Base-by-base conservation (phyloP, 2,329 filamentous ascomycete genomes). In the Fusarium gaditjirri region DNA sequence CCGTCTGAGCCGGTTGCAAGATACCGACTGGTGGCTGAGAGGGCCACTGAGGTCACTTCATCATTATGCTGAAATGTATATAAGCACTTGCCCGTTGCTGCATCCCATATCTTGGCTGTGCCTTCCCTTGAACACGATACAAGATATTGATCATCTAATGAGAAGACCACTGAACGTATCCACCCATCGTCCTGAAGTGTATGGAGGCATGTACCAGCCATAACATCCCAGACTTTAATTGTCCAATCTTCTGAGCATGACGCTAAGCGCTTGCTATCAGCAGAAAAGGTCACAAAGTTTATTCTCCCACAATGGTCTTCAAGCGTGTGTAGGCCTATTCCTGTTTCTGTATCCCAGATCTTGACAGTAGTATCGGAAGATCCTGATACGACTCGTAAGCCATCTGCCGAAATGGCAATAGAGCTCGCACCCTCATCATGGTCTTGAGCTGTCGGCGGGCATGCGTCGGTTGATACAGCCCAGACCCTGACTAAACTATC, bases 301-400 rank as follows among this genome's bases (percentile, higher is more conserved):
- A 19, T 7, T 2, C 0, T 0, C 0, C 3, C 0, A 4, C 0
- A 0, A 6, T 49, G 29, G 11, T 23, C 42, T 31, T 12, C 0
- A 4, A 49, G 29, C 4, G 21, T 33, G 1, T 33, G 7, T 17
- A n/a, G 21, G 14, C 29, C 33, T 9, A 0, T 6, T 9, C 46
- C 46, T 23, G 13, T 49, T 6, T 17, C 21, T 0, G 11, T 13
- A 0, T 23, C 29, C 46, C 46, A 49, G 10, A 49, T 19, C 10
- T 49, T 49, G 4, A 33, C 21, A 3, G 46, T 33, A 6, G 5
- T 2, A 23, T 49, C 46, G 0, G 0, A 0, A 4, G 46, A 49
- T 1, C 10, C 46, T 0, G 46, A 23, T 13, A 3, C 2, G 2
- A 5, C 27, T 12, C 16, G 46, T 21, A 13, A 31, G 0, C 46